Percentiles rank a stretch among this genome's conserved stretches.
Conservation (phyloP, 2,329 filamentous ascomycete genomes). For the Ascochyta clinopodiicola region DNA sequence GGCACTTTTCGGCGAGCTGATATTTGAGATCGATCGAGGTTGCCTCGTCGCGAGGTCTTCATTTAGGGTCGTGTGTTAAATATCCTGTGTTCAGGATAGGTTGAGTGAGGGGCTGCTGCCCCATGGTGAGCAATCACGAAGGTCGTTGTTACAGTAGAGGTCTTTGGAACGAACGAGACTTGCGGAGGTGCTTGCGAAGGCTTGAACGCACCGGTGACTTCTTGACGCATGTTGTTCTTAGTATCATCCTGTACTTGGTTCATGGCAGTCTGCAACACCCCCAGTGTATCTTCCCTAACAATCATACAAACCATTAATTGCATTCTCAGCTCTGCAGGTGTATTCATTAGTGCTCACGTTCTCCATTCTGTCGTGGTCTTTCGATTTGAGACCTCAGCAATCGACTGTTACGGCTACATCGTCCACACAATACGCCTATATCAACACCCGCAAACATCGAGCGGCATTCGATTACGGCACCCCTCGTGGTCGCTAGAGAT, state of each 20-base stretch:
- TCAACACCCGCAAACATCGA: slow-evolving; percentile 5
- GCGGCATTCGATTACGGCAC: slow-evolving; percentile 9
- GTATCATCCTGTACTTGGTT: not conserved
- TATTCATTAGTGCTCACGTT: not conserved
- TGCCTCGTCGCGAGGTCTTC: not conserved
- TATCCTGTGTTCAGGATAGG: not conserved
- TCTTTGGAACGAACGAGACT: too few species aligned
- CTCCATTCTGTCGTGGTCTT: not conserved
- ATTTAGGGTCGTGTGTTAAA: not conserved
- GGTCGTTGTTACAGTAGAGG: too few species aligned
- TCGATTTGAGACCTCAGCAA: not conserved
- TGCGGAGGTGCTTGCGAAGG: not conserved
- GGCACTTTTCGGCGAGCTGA: slow-evolving; percentile 3
- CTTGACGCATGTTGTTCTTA: not conserved
- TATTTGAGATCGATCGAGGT: not conserved
- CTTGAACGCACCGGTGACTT: not conserved
- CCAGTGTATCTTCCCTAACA: not conserved
- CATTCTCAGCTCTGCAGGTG: not conserved
- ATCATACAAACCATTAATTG: not conserved
- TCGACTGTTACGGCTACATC: slow-evolving; percentile 5
- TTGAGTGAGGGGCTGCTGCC: too few species aligned
- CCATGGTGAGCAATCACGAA: too few species aligned
- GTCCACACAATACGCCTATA: slow-evolving; percentile 1
- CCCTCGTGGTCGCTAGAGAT: not conserved
- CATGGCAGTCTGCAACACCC: not conserved